Percentiles rank a stretch among this genome's conserved stretches.
Conservation (phyloP, 768 basidiomycete species). For the Boletus subparvulus region DNA sequence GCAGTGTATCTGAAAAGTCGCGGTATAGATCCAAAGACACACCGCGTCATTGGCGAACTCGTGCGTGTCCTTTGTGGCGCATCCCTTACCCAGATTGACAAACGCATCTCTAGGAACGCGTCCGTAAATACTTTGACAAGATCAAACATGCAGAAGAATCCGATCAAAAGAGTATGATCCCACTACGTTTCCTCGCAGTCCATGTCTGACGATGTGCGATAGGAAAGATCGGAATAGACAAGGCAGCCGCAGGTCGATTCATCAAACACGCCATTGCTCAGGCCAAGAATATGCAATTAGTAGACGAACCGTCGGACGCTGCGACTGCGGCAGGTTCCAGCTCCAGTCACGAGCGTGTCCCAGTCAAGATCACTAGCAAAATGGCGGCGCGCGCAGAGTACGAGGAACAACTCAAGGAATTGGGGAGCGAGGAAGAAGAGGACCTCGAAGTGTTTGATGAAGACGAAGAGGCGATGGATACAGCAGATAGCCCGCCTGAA, state of each 20-base stretch:
- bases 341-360: constrained; percentile 33
- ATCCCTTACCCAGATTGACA: background rate
- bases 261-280: constrained; percentile 81
- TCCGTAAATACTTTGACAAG: constrained; percentile 81
- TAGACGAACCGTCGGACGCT: constrained; percentile 30
- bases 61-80: constrained; percentile 15
- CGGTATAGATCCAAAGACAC: constrained; percentile 77
- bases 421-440: constrained; percentile 42
- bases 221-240: constrained; percentile 61
- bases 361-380: constrained; percentile 64
- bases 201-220: background rate
- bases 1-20: constrained; percentile 79
- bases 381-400: constrained; percentile 71
- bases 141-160: constrained; percentile 74
- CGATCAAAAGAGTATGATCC: constrained; percentile 40
- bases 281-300: constrained; percentile 40
- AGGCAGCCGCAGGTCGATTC: constrained; percentile 75
- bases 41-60: constrained; percentile 69
- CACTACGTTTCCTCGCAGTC: background rate
- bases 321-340: constrained; percentile 11
- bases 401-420: constrained; percentile 51
- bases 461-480: constrained; percentile 10
- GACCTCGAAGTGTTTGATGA: constrained; percentile 40
- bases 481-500: background rate
- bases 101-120: constrained; percentile 53